A percentile compares a stretch with the other conserved stretches of the same genome.
These are phyloP conservation scores for Elsinoe arachidis DNA, from an alignment of 2,329 filamentous ascomycete species.

Conservation along the genomic window DNA sequence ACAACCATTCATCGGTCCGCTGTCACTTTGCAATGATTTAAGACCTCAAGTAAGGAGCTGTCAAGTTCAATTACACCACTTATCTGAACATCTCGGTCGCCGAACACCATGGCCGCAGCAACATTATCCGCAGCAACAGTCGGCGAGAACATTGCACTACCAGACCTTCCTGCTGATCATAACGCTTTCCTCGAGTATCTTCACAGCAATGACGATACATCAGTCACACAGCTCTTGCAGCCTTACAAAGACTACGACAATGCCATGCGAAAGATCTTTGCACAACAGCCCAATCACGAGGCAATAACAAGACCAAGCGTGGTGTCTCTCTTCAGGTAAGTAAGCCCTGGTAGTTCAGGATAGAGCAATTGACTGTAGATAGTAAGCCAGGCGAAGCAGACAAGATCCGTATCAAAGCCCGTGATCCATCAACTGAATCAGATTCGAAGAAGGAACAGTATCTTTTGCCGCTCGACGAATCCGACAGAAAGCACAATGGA, in stretches of 20 bases:
- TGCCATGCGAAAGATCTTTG: slow-evolving; percentile 57
- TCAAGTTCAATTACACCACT: neutral
- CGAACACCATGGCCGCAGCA: neutral
- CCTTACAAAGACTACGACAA: slow-evolving; percentile 63
- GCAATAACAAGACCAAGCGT: slow-evolving; percentile 53
- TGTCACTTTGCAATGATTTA: no score
- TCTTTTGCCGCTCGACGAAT: slow-evolving; percentile 57
- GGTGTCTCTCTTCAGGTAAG: slow-evolving; percentile 50
- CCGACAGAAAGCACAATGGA: slow-evolving; percentile 53
- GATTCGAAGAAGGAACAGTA: slow-evolving; percentile 54
- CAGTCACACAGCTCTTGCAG: slow-evolving; percentile 50
- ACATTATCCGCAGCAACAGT: no score
- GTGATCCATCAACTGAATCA: slow-evolving; percentile 50
- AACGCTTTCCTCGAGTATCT: slow-evolving; percentile 46
- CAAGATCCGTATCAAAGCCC: slow-evolving; percentile 53
- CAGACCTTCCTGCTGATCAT: slow-evolving; percentile 31
- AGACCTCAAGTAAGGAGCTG: no score
- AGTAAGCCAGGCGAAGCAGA: slow-evolving; percentile 35
- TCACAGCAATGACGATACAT: slow-evolving; percentile 43
- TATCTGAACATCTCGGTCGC: neutral
- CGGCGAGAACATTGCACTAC: slow-evolving; percentile 19
- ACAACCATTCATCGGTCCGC: neutral
- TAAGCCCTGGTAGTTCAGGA: neutral
- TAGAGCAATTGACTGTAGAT: neutral
- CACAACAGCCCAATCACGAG: slow-evolving; percentile 56